These are phyloP conservation scores for Pichia eremophila DNA, from an alignment of 805 yeast genomes.

Conservation along the genomic window DNA sequence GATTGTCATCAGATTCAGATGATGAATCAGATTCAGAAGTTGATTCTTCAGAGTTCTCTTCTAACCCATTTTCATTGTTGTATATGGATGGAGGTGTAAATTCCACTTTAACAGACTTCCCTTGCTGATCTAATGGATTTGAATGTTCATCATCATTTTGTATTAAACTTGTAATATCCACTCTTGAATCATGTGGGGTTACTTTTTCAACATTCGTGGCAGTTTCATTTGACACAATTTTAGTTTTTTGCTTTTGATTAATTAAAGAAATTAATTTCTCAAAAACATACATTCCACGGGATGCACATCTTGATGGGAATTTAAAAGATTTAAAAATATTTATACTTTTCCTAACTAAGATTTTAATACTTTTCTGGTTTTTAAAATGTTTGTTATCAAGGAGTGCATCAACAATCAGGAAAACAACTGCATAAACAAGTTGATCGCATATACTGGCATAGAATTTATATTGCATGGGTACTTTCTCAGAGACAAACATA, in stretches of 20 bases:
- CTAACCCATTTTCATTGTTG: too few species aligned
- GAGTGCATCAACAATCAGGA: conserved; percentile 23
- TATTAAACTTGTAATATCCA: too few species aligned
- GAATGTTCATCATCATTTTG: too few species aligned
- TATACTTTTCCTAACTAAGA: conserved; percentile 11
- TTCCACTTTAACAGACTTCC: too few species aligned
- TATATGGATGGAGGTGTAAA: too few species aligned
- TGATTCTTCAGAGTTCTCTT: neutral
- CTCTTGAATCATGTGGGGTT: too few species aligned
- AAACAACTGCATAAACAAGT: conserved; percentile 21
- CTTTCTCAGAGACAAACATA: conserved; percentile 10
- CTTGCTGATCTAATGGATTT: too few species aligned
- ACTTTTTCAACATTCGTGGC: too few species aligned
- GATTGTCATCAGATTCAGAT: neutral
- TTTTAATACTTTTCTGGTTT: conserved; percentile 11
- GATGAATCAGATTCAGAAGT: neutral
- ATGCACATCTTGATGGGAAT: conserved; percentile 21
- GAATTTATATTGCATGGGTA: conserved; percentile 15
- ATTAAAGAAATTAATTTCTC: conserved; percentile 13
- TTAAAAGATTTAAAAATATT: conserved; percentile 18
- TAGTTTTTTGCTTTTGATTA: neutral
- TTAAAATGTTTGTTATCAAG: conserved; percentile 15
- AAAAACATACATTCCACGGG: conserved; percentile 23
- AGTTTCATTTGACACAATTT: neutral
- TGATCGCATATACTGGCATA: conserved; percentile 18